These are phyloP conservation scores for Coelastrella sp. DNA, from an alignment of 139 green algal genomes.

Conservation along the genomic window DNA sequence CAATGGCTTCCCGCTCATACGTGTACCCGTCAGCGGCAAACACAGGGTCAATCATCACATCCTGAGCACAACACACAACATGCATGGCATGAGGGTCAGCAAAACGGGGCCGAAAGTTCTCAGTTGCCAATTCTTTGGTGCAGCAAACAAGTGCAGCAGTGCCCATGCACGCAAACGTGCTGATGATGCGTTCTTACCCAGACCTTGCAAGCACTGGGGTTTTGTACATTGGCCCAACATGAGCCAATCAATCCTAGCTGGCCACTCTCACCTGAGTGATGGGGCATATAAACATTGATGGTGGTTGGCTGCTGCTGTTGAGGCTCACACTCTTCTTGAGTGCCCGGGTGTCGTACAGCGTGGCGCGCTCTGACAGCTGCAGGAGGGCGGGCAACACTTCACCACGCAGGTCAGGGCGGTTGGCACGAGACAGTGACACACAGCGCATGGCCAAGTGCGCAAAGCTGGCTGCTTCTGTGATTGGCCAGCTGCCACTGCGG, in stretches of 20 bases:
- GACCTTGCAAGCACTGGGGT: no score
- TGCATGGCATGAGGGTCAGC: no score
- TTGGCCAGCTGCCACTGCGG: conserved; percentile 57
- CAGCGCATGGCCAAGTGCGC: conserved; percentile 62
- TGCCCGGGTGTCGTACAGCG: conserved; percentile 41
- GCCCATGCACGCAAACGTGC: no score
- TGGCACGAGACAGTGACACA: conserved; percentile 40
- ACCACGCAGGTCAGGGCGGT: conserved; percentile 54
- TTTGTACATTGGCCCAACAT: no score
- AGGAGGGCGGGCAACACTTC: conserved; percentile 56
- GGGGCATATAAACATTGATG: conserved; percentile 69
- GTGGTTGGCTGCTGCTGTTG: conserved; percentile 28
- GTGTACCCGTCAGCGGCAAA: conserved; percentile 79
- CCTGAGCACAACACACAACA: no score
- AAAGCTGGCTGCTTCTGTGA: conserved; percentile 55
- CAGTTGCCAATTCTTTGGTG: no score
- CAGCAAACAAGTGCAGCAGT: no score
- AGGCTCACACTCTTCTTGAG: conserved; percentile 13
- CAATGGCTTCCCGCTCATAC: conserved; percentile 77
- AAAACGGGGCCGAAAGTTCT: no score
- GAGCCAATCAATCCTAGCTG: no score
- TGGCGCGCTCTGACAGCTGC: conserved; percentile 58
- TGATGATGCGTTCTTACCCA: no score
- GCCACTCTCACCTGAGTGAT: conserved; percentile 70
- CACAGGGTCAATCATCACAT: conserved; percentile 78